A percentile compares a stretch with the other conserved stretches of the same genome.
Evolutionary conservation across 768 basidiomycete genomes (phyloP).

Genomic region (Strobilomyces echinocephalus): DNA sequence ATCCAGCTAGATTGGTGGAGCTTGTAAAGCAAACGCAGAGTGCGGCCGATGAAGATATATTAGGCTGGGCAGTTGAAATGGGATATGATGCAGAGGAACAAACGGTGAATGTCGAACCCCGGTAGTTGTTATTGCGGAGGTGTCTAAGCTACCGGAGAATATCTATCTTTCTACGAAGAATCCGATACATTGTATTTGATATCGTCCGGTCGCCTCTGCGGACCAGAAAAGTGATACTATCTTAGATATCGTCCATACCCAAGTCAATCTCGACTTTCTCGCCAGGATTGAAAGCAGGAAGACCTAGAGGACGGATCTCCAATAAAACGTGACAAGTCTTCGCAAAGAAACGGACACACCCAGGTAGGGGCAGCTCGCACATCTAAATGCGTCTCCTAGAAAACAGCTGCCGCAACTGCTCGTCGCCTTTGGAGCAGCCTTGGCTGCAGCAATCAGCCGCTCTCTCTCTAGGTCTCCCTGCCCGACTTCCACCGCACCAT

Average conservation of each 20-base stretch:
- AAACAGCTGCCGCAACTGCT: constrained; percentile 98
- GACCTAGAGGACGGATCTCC: constrained; percentile 48
- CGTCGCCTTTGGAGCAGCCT: constrained; percentile 78
- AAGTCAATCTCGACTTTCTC: constrained; percentile 94
- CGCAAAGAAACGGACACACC: constrained; percentile 52
- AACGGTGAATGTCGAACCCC: background rate
- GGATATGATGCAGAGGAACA: constrained; percentile 16
- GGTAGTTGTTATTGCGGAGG: background rate
- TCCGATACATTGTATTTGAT: constrained; percentile 1
- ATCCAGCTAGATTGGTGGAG: constrained; percentile 21
- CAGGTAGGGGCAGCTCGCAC: constrained; percentile 91
- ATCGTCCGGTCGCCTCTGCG: background rate
- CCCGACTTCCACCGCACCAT: constrained; percentile 55
- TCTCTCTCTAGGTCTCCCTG: constrained; percentile 58
- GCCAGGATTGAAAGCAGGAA: constrained; percentile 97
- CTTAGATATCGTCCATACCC: constrained; percentile 82
- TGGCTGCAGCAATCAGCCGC: constrained; percentile 60
- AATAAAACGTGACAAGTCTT: constrained; percentile 9
- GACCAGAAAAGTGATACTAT: background rate
- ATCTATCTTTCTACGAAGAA: background rate
- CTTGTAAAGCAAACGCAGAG: constrained; percentile 20
- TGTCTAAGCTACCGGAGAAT: background rate
- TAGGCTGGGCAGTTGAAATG: constrained; percentile 32
- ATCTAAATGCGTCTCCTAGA: constrained; percentile 96
- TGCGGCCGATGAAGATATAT: constrained; percentile 25